These are phyloP conservation scores for Curvularia sp. DNA, from an alignment of 2,329 filamentous ascomycete species.

Conservation along the genomic window DNA sequence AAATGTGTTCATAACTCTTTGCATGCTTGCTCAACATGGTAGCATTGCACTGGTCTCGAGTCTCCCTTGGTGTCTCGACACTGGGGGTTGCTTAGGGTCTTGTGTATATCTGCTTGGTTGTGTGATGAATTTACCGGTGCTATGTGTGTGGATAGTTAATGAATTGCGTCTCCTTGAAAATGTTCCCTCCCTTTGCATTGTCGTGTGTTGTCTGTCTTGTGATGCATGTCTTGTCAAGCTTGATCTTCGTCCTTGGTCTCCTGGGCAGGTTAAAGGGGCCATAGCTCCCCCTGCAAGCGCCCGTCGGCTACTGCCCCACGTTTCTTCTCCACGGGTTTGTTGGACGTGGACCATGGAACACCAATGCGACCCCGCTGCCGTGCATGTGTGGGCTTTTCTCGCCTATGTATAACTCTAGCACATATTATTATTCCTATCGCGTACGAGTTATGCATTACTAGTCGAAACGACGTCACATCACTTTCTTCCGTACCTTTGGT, in stretches of 20 bases:
- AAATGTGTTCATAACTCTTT: slow-evolving; percentile 51
- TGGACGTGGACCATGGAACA: not conserved
- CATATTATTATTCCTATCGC: no score
- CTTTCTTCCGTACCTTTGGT: no score
- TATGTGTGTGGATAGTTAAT: slow-evolving; percentile 51
- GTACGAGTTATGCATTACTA: no score
- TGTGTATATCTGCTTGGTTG: slow-evolving; percentile 31
- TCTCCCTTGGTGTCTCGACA: slow-evolving; percentile 24
- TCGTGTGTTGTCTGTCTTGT: slow-evolving; percentile 1
- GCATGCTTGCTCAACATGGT: slow-evolving; percentile 35
- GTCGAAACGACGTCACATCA: no score
- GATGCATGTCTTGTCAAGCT: not conserved
- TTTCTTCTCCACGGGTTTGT: not conserved
- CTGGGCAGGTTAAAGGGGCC: not conserved
- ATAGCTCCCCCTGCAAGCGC: slow-evolving; percentile 1
- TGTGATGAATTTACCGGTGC: slow-evolving; percentile 39
- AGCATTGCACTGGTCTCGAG: slow-evolving; percentile 26
- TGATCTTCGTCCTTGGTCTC: not conserved
- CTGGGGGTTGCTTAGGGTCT: slow-evolving; percentile 22
- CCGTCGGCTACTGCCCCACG: not conserved
- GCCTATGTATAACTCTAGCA: not conserved
- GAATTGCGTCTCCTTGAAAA: slow-evolving; percentile 35
- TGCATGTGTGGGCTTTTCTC: not conserved
- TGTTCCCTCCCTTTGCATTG: not conserved
- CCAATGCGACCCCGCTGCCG: not conserved